phyloP scores from a whole-genome alignment of 108 stramenopile species.

The Bacterosira constricta region DNA sequence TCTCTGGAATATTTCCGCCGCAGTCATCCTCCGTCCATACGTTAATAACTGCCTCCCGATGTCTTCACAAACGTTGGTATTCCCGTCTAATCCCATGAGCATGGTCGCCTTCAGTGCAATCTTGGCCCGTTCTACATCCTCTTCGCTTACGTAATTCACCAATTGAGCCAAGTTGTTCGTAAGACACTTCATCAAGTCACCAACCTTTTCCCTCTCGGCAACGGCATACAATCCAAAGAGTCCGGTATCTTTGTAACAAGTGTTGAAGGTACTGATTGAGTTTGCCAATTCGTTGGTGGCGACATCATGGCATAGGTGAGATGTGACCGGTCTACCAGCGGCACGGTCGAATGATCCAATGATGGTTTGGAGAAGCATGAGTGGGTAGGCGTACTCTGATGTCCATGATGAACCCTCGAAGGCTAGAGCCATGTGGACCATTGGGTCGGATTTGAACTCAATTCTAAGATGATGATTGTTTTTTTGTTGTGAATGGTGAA shows the following conservation, averaged over 20 bases:
- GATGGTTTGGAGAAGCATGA: conserved; percentile 98
- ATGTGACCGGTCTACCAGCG: conserved; percentile 90
- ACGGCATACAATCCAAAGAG: conserved; percentile 98
- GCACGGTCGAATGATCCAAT: conserved; percentile 96
- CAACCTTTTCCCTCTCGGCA: conserved; percentile 91
- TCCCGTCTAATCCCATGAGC: conserved; percentile 96
- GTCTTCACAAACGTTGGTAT: conserved; percentile 97
- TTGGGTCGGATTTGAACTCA: conserved; percentile 89
- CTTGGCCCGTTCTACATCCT: conserved; percentile 96
- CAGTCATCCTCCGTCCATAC: conserved; percentile 97
- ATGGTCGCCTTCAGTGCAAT: conserved; percentile 96
- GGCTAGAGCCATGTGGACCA: conserved; percentile 95
- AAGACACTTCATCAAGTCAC: conserved; percentile 86
- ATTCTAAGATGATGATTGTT: conserved; percentile 38
- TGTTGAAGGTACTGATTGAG: conserved; percentile 96
- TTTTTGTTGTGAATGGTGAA: neutral
- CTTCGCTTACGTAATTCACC: conserved; percentile 86
- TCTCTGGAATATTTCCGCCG: conserved; percentile 96
- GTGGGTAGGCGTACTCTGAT: conserved; percentile 95
- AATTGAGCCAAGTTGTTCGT: conserved; percentile 91
- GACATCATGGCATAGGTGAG: conserved; percentile 91
- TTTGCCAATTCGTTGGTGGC: conserved; percentile 91
- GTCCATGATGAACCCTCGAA: conserved; percentile 98
- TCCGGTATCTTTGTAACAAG: conserved; percentile 99
- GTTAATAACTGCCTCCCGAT: conserved; percentile 98